These are phyloP conservation scores for Aeminium ludgeri DNA, from an alignment of 495 filamentous ascomycete species.

Conservation along the genomic window DNA sequence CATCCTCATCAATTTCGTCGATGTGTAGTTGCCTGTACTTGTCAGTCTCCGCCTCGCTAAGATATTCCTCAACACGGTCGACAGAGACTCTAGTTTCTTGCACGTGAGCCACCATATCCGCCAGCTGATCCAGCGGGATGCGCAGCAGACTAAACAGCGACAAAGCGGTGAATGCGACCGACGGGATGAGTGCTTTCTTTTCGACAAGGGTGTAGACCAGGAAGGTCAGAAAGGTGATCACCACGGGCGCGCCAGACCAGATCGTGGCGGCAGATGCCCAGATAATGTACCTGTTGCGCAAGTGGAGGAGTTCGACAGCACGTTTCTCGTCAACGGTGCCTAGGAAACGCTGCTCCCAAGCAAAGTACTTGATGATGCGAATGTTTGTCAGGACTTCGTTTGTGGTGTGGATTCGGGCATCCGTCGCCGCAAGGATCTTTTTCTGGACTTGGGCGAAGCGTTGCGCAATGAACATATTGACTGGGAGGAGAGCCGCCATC, in stretches of 20 bases:
- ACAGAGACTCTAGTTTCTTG: slow-evolving; percentile 95
- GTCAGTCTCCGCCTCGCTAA: slow-evolving; percentile 88
- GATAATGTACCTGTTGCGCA: slow-evolving; percentile 70
- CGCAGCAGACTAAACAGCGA: slow-evolving; percentile 93
- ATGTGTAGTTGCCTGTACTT: slow-evolving; percentile 77
- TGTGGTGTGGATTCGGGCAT: slow-evolving; percentile 89
- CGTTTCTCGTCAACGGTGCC: slow-evolving; percentile 80
- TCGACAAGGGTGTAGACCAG: slow-evolving; percentile 83
- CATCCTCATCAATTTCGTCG: slow-evolving; percentile 40
- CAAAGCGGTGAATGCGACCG: slow-evolving; percentile 88
- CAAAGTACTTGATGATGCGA: slow-evolving; percentile 98
- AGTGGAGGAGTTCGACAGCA: slow-evolving; percentile 52
- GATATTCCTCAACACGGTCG: slow-evolving; percentile 88
- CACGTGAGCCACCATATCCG: slow-evolving; percentile 97
- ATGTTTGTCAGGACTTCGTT: slow-evolving; percentile 98
- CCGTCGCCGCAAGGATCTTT: slow-evolving; percentile 81
- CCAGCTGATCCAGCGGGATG: slow-evolving; percentile 85
- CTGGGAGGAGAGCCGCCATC: slow-evolving; percentile 73
- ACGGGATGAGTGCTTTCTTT: slow-evolving; percentile 74
- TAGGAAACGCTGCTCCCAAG: slow-evolving; percentile 89
- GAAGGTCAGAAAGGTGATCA: slow-evolving; percentile 95
- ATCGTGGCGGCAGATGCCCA: slow-evolving; percentile 84
- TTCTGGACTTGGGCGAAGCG: slow-evolving; percentile 74
- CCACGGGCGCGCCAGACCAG: slow-evolving; percentile 88
- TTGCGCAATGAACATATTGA: slow-evolving; percentile 75